Evolutionary conservation across 2,329 filamentous ascomycete genomes (phyloP).

Genomic region (Colletotrichum lentis): DNA sequence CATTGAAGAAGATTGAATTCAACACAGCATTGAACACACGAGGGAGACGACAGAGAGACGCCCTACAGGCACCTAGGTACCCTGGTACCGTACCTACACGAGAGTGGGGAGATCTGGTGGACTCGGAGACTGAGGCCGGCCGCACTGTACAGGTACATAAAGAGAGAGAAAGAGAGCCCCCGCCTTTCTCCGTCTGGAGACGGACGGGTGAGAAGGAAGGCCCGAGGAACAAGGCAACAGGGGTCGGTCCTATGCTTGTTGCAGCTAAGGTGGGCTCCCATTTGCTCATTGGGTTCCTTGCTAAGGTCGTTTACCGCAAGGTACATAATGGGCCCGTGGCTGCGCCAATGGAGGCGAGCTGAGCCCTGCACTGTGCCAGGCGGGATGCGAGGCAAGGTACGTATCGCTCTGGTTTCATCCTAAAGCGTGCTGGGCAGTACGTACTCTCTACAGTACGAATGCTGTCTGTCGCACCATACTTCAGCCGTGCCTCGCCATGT

Average conservation of each 20-base stretch:
- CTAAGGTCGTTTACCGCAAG: too few species aligned
- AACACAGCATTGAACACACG: too few species aligned
- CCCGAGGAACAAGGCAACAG: slow-evolving; percentile 25
- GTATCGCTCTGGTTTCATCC: not conserved
- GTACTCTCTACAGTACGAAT: too few species aligned
- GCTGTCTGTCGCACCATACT: not conserved
- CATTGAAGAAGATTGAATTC: not conserved
- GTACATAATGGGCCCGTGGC: too few species aligned
- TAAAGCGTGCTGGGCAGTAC: too few species aligned
- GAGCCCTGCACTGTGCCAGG: slow-evolving; percentile 19
- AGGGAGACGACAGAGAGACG: too few species aligned
- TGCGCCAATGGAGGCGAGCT: too few species aligned
- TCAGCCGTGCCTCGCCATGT: too few species aligned
- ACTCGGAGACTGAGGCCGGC: not conserved
- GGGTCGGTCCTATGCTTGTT: slow-evolving; percentile 22
- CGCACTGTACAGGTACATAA: not conserved
- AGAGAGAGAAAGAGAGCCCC: not conserved
- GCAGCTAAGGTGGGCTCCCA: not conserved
- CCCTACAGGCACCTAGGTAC: not conserved
- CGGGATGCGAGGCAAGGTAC: not conserved
- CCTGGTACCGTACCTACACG: too few species aligned
- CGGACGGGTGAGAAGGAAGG: slow-evolving; percentile 7
- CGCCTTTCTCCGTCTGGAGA: not conserved
- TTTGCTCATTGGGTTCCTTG: not conserved
- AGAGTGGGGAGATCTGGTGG: slow-evolving; percentile 21